These are phyloP conservation scores for Pseudofabraea citricarpa DNA, from an alignment of 2,329 filamentous ascomycete species.

Conservation along the genomic window DNA sequence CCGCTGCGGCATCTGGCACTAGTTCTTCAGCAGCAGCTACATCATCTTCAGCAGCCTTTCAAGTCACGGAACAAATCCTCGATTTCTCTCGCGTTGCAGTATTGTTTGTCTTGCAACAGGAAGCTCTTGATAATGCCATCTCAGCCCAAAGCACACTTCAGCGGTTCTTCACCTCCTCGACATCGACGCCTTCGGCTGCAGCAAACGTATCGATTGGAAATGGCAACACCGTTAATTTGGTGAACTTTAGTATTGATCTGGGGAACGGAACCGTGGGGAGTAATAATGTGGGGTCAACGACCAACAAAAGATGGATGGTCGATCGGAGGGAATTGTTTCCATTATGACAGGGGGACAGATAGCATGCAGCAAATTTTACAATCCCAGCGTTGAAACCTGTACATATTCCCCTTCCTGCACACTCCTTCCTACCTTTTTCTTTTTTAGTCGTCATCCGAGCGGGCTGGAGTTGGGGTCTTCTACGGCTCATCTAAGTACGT, in stretches of 20 bases:
- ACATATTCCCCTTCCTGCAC: no score
- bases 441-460: no score
- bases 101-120: conserved; percentile 55
- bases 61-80: conserved; percentile 48
- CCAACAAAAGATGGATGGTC: background rate
- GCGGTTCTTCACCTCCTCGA: conserved; percentile 41
- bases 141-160: conserved; percentile 50
- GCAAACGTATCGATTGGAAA: conserved; percentile 23
- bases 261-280: conserved; percentile 13
- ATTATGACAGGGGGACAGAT: conserved; percentile 1
- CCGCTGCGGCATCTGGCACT: conserved; percentile 9
- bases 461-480: background rate
- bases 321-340: conserved; percentile 1
- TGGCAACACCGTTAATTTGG: conserved; percentile 18
- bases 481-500: background rate
- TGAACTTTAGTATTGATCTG: conserved; percentile 13
- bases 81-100: conserved; percentile 62
- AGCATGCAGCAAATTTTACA: background rate
- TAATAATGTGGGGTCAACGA: conserved; percentile 1
- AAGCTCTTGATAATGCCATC: conserved; percentile 44
- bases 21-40: conserved; percentile 15
- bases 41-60: conserved; percentile 32
- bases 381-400: no score
- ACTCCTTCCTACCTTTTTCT: no score
- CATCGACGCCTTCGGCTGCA: conserved; percentile 14